Base-by-base conservation (phyloP, 1,139 yeast genomes). In the Pichia sp. region DNA sequence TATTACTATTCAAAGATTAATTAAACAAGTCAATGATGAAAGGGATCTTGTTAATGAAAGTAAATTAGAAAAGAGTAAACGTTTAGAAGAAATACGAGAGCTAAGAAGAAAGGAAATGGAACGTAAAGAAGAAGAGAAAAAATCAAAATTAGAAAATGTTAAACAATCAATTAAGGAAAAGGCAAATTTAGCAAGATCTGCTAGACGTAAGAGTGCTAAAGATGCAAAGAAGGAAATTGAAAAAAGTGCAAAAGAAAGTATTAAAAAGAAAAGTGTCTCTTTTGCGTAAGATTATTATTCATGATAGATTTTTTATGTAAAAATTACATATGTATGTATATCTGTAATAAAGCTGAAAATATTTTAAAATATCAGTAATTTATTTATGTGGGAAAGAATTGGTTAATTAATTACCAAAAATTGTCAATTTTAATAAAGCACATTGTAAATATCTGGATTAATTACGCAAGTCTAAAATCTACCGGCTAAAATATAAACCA, bases 11-110 rank as follows among this genome's bases (percentile, higher is more conserved):
- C 76, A 72, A 51, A 73, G 95, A 63, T 72, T 92, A 53, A 80
- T 89, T 42, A 81, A 79, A 56, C 78, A 84, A 30, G 89, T 92
- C 43, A 87, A 89, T 55, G 95, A 89, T 59, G 78, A 82, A 51
- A 74, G 82, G 54, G 97, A 90, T 56, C 74, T 78, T 42, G 77
- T 79, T n/a, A 82, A 85, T 57, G 96, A 94, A 58, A 84, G 95
- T 55, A 90, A 89, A 64, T 70, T 92, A 50, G 98, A 92, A 62
- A 86, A 86, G 61, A 82, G 95, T 2, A 77, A 87, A 58, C 82
- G 95, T 63, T 71, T 92, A 42, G 97, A 92, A 63, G 95, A 86
- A 58, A 78, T 92, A 52, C 74, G 98, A 60, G 96, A 87, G 42
- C 71, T 87, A 55, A 87, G 85, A 69, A 79, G 87, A 59, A 74